A percentile compares a stretch with the other conserved stretches of the same genome.
phyloP scores from a whole-genome alignment of 352 stramenopile species.

The Phytophthora macrochlamydospora region DNA sequence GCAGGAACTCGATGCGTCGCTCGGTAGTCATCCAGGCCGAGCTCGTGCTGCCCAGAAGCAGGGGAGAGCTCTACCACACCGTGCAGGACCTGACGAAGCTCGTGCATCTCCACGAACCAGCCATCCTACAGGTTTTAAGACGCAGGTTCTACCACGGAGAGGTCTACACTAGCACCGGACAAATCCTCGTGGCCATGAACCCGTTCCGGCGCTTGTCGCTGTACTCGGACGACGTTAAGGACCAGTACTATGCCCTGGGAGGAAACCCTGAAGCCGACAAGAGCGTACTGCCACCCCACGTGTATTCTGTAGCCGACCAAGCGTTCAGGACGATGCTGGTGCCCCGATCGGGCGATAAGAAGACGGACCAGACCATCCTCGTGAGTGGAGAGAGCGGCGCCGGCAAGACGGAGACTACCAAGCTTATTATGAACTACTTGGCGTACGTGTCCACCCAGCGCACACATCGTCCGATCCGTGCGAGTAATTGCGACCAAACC shows the following conservation, averaged over 20 bases:
- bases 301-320: slow-evolving; percentile 87
- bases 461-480: slow-evolving; percentile 24
- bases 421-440: slow-evolving; percentile 98
- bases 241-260: slow-evolving; percentile 67
- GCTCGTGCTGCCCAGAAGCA: slow-evolving; percentile 62
- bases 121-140: slow-evolving; percentile 89
- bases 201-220: slow-evolving; percentile 75
- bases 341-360: slow-evolving; percentile 40
- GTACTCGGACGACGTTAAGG: slow-evolving; percentile 76
- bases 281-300: slow-evolving; percentile 70
- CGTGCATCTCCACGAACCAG: slow-evolving; percentile 89
- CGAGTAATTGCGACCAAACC: slow-evolving; percentile 40
- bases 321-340: slow-evolving; percentile 87
- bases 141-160: slow-evolving; percentile 83
- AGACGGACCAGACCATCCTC: slow-evolving; percentile 93
- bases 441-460: slow-evolving; percentile 77
- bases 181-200: slow-evolving; percentile 87
- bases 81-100: slow-evolving; percentile 92
- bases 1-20: slow-evolving; percentile 46
- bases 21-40: slow-evolving; percentile 40
- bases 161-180: slow-evolving; percentile 91
- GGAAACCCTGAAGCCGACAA: slow-evolving; percentile 61
- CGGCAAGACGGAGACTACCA: slow-evolving; percentile 97
- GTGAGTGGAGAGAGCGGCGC: slow-evolving; percentile 95
- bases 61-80: slow-evolving; percentile 60